Evolutionary conservation across 2,329 filamentous ascomycete genomes (phyloP).

Genomic region (Microdochium bolleyi): DNA sequence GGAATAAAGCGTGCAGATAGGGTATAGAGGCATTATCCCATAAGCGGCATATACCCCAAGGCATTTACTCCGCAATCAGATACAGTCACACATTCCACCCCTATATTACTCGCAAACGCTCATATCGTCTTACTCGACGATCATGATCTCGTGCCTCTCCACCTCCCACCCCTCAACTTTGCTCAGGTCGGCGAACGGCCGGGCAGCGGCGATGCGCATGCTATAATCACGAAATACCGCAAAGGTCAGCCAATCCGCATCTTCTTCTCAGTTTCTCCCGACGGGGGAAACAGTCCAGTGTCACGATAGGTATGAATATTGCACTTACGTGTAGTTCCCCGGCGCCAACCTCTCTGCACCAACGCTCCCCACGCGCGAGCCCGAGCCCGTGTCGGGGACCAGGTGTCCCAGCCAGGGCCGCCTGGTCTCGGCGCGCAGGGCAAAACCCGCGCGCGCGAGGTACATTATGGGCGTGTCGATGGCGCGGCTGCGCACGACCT

Average conservation of each 20-base stretch:
- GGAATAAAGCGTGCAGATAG: too few species aligned
- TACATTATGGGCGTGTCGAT: background rate
- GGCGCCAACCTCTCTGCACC: background rate
- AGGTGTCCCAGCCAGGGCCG: background rate
- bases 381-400: background rate
- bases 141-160: background rate
- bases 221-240: background rate
- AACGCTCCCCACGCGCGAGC: background rate
- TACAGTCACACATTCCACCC: too few species aligned
- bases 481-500: background rate
- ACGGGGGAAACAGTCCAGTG: too few species aligned
- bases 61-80: too few species aligned
- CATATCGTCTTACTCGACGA: background rate
- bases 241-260: background rate
- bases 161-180: background rate
- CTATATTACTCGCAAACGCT: too few species aligned
- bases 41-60: too few species aligned
- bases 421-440: background rate
- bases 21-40: too few species aligned
- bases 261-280: too few species aligned
- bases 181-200: background rate
- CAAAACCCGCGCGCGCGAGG: background rate
- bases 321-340: background rate
- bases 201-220: background rate
- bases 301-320: too few species aligned